Percentiles rank a stretch among this genome's conserved stretches.
Conservation (phyloP, 2,329 filamentous ascomycete species). For the Nigrospora sphaerica region DNA sequence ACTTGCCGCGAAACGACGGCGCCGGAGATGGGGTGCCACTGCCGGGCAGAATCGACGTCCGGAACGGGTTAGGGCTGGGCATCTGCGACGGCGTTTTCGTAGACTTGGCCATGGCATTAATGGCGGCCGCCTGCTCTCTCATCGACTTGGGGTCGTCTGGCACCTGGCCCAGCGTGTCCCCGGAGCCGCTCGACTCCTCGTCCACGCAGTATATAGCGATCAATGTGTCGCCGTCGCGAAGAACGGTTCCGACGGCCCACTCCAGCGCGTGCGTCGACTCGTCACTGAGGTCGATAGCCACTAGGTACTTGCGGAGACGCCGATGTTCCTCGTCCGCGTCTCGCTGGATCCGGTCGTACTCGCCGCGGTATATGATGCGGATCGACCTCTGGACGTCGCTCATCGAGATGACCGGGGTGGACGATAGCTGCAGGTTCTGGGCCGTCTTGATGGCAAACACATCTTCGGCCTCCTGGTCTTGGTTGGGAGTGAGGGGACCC, state of each 20-base stretch:
- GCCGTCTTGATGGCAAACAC: constrained; percentile 79
- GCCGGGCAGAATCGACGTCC: constrained; percentile 25
- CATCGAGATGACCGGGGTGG: constrained; percentile 72
- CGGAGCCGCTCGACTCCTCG: constrained; percentile 64
- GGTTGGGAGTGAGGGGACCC: constrained; percentile 55
- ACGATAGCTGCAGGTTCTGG: constrained; percentile 73
- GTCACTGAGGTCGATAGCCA: constrained; percentile 91
- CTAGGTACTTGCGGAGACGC: constrained; percentile 80
- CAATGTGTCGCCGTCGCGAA: constrained; percentile 89
- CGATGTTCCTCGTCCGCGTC: constrained; percentile 74
- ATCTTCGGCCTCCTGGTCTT: constrained; percentile 73
- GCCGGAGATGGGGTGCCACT: constrained; percentile 36
- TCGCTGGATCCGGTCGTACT: constrained; percentile 69
- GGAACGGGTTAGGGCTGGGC: constrained; percentile 19
- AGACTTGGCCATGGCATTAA: constrained; percentile 52
- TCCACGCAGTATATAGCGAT: constrained; percentile 91
- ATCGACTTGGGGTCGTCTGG: constrained; percentile 70
- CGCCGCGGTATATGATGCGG: constrained; percentile 83
- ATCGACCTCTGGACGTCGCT: constrained; percentile 75
- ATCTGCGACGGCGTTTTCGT: constrained; percentile 24
- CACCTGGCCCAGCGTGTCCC: constrained; percentile 43
- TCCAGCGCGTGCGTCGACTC: constrained; percentile 93
- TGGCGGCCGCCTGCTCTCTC: constrained; percentile 66
- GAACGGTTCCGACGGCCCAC: constrained; percentile 93
- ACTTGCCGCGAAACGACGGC: constrained; percentile 41